Percentiles rank a stretch among this genome's conserved stretches.
Conservation (phyloP, 192 early-diverging fungal genomes). For the Podila epicladia region DNA sequence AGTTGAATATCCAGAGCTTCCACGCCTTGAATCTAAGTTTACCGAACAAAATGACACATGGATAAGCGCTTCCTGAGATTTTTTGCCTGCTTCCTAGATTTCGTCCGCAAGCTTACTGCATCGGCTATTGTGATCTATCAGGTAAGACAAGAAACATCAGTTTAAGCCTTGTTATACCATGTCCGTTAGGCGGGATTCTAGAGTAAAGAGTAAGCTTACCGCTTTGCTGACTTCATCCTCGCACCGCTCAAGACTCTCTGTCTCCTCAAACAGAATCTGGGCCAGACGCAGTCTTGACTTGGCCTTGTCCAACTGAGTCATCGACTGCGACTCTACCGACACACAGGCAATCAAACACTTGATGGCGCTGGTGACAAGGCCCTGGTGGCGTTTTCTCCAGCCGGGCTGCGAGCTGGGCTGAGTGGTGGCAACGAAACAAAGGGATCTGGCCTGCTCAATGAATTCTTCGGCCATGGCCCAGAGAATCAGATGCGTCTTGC, state of each 20-base stretch:
- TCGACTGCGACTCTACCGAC: slow-evolving; percentile 24
- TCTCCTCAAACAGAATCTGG: slow-evolving; percentile 53
- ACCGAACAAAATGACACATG: neutral
- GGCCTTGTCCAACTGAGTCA: slow-evolving; percentile 41
- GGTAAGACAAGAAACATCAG: too few relatives aligned
- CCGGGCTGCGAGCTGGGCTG: slow-evolving; percentile 36
- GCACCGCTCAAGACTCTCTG: slow-evolving; percentile 40
- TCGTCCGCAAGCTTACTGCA: neutral
- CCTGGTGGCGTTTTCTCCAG: slow-evolving; percentile 34
- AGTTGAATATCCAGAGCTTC: slow-evolving; percentile 31
- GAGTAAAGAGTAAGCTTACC: slow-evolving; percentile 3
- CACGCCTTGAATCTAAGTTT: slow-evolving; percentile 30
- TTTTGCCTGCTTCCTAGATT: too few relatives aligned
- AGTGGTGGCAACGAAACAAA: slow-evolving; percentile 37
- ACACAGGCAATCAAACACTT: slow-evolving; percentile 50
- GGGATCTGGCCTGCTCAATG: slow-evolving; percentile 29
- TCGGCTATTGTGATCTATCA: neutral
- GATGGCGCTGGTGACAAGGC: slow-evolving; percentile 41
- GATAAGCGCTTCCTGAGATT: too few relatives aligned
- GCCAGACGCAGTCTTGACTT: slow-evolving; percentile 50
- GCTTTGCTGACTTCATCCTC: slow-evolving; percentile 43
- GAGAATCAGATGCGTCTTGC: slow-evolving; percentile 29
- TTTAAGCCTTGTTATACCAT: too few relatives aligned
- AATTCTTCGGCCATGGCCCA: slow-evolving; percentile 43
- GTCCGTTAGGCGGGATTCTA: too few relatives aligned